phyloP scores from a whole-genome alignment of 2,329 filamentous ascomycete genomes.

The Alternaria infectoria region DNA sequence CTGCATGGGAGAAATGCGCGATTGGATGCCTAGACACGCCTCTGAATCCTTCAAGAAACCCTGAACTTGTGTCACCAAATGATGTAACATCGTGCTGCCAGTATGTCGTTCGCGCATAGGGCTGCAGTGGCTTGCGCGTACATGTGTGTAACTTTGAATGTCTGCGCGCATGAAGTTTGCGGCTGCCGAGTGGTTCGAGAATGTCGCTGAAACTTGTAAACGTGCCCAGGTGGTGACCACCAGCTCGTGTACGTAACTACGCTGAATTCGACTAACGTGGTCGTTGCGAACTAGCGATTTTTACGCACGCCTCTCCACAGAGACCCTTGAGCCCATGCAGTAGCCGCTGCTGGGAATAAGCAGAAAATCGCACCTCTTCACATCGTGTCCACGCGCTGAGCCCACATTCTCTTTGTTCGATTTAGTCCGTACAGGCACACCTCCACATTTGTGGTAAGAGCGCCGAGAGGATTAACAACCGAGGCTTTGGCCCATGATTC shows the following conservation, averaged over 20 bases:
- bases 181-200: not conserved
- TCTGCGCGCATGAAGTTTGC: not conserved
- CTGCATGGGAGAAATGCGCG: not conserved
- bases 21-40: constrained; percentile 2
- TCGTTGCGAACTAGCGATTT: constrained; percentile 17
- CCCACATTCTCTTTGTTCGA: constrained; percentile 7
- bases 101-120: constrained; percentile 8
- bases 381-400: not conserved
- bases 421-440: constrained; percentile 18
- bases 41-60: not conserved
- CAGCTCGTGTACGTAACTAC: constrained; percentile 1
- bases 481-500: constrained; percentile 10
- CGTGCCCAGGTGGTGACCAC: not conserved
- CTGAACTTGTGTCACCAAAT: constrained; percentile 4
- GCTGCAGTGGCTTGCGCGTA: constrained; percentile 7
- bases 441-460: constrained; percentile 5
- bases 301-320: constrained; percentile 8
- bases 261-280: constrained; percentile 9
- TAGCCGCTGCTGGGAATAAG: constrained; percentile 8
- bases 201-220: not conserved
- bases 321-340: constrained; percentile 8
- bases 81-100: constrained; percentile 2
- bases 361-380: not conserved
- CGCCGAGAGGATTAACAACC: constrained; percentile 7
- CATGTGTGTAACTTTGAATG: not conserved